phyloP scores from a whole-genome alignment of 1,284 basidiomycete species.

The Rhizoctonia solani region DNA sequence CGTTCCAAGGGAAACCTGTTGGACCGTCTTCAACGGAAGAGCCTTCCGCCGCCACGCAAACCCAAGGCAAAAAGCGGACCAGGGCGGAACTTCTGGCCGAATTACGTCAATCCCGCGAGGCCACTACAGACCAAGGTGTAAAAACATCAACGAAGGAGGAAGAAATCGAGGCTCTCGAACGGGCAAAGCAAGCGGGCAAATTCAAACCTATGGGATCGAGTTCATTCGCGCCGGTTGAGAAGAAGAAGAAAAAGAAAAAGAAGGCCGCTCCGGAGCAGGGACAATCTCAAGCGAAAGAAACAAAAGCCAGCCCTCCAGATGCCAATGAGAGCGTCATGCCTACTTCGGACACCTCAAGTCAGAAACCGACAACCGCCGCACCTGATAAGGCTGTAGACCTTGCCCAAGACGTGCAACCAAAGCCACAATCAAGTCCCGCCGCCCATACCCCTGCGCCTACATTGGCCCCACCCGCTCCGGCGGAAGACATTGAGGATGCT shows the following conservation, averaged over 20 bases:
- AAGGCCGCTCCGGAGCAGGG: conserved; percentile 44
- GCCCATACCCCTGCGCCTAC: conserved; percentile 29
- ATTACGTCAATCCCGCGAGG: conserved; percentile 23
- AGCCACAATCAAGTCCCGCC: background rate
- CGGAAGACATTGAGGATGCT: conserved; percentile 48
- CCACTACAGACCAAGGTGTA: background rate
- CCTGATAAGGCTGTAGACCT: background rate
- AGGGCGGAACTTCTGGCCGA: conserved; percentile 24
- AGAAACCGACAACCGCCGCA: background rate
- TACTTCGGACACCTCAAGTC: background rate
- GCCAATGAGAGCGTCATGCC: conserved; percentile 28
- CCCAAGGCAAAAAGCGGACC: conserved; percentile 22
- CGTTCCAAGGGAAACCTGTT: conserved; percentile 54
- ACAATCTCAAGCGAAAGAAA: conserved; percentile 56
- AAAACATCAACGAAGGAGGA: conserved; percentile 20
- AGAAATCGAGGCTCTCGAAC: conserved; percentile 51
- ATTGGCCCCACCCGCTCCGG: conserved; percentile 18
- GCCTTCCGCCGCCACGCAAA: conserved; percentile 21
- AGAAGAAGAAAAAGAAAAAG: conserved; percentile 58
- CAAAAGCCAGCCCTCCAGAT: conserved; percentile 47
- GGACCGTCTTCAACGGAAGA: conserved; percentile 33
- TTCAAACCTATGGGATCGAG: conserved; percentile 72
- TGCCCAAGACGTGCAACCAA: background rate
- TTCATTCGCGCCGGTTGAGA: conserved; percentile 48
- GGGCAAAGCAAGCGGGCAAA: conserved; percentile 64